Evolutionary conservation across 2,329 filamentous ascomycete genomes (phyloP).

Genomic region (Aureobasidium sp.): DNA sequence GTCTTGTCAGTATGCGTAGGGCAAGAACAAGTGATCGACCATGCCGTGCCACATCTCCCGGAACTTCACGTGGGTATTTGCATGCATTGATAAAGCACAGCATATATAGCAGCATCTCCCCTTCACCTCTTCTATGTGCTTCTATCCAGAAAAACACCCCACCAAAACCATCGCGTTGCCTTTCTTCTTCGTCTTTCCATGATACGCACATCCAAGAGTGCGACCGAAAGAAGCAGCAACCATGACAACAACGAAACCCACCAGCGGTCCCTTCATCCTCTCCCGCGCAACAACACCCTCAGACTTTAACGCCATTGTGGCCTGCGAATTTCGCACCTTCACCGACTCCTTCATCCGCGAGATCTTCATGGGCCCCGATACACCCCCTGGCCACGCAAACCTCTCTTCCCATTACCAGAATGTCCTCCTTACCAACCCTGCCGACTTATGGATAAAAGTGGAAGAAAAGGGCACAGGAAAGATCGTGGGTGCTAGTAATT

Average conservation of each 20-base stretch:
- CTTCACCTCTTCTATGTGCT: not conserved
- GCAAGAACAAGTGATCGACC: no score
- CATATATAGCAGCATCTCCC: not conserved
- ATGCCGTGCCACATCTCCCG: not conserved
- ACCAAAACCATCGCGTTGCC: not conserved
- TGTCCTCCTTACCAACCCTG: constrained; percentile 17
- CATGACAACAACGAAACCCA: not conserved
- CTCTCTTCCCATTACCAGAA: constrained; percentile 14
- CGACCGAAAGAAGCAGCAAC: not conserved
- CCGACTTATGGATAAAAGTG: constrained; percentile 26
- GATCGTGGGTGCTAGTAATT: constrained; percentile 25
- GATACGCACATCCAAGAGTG: no score
- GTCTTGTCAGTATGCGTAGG: no score
- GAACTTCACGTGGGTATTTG: not conserved
- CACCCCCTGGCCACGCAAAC: constrained; percentile 8
- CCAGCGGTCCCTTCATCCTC: not conserved
- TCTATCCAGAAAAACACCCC: no score
- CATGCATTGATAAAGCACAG: not conserved
- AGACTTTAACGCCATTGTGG: constrained; percentile 5
- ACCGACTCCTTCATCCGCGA: constrained; percentile 1
- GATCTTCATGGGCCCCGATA: constrained; percentile 21
- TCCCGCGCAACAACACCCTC: not conserved
- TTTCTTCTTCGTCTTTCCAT: no score
- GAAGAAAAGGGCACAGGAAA: constrained; percentile 19
- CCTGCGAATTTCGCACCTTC: constrained; percentile 4